Percentiles rank a stretch among this genome's conserved stretches.
Evolutionary conservation across 805 yeast genomes (phyloP).

Genomic region (Lipomyces mesembrius): DNA sequence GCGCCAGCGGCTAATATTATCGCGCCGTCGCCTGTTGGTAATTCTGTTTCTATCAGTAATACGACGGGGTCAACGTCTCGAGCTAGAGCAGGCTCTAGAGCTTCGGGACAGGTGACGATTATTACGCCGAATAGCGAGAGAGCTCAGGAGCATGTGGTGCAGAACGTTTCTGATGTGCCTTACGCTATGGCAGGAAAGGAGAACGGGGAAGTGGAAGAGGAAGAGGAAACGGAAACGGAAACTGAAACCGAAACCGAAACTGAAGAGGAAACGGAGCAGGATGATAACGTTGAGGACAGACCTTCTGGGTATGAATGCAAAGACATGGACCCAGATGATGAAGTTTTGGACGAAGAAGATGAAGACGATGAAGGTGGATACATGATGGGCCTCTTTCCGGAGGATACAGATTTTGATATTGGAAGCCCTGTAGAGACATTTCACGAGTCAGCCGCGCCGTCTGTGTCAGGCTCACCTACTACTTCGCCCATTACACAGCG

Average conservation of each 20-base stretch:
- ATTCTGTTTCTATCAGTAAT: not conserved
- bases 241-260: not conserved
- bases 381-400: conserved; percentile 32
- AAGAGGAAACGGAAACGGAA: conserved; percentile 9
- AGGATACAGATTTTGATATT: conserved; percentile 33
- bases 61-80: conserved; percentile 1
- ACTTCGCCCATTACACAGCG: conserved; percentile 7
- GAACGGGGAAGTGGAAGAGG: conserved; percentile 9
- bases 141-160: not conserved
- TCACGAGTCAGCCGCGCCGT: not conserved
- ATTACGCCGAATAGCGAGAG: conserved; percentile 10
- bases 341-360: conserved; percentile 9
- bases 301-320: not conserved
- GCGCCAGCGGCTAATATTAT: not conserved
- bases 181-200: conserved; percentile 1
- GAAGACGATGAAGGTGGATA: conserved; percentile 24
- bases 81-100: not conserved
- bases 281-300: not conserved
- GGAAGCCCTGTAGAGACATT: conserved; percentile 25
- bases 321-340: conserved; percentile 3
- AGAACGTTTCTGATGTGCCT: not conserved
- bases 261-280: conserved; percentile 2
- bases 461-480: conserved; percentile 9
- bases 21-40: not conserved
- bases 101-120: conserved; percentile 7